These are phyloP conservation scores for Helianthus tuberosus DNA, from an alignment of 129 eudicot genomes.

Conservation along the genomic window DNA sequence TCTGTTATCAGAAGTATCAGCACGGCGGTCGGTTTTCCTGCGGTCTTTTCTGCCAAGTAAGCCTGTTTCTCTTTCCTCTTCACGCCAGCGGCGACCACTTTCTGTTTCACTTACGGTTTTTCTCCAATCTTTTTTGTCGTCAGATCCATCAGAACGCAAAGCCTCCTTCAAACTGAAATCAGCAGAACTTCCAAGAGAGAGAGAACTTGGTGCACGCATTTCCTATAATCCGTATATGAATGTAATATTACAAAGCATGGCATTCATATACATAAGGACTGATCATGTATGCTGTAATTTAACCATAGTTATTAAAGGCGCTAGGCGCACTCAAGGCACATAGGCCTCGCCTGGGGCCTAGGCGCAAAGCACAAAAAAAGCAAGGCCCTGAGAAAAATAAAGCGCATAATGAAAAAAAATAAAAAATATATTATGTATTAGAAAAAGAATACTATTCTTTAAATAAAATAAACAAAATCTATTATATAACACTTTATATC, in stretches of 20 bases:
- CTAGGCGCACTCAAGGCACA: too few species aligned
- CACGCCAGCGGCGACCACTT: constrained; percentile 95
- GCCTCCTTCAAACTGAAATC: constrained; percentile 71
- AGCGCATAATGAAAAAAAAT: too few species aligned
- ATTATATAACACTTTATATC: too few species aligned
- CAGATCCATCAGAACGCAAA: constrained; percentile 70
- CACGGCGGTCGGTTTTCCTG: constrained; percentile 69
- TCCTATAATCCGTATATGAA: constrained; percentile 46
- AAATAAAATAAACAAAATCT: too few species aligned
- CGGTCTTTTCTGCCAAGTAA: constrained; percentile 90
- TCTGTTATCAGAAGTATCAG: constrained; percentile 55
- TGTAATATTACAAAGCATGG: not conserved
- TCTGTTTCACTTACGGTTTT: constrained; percentile 61
- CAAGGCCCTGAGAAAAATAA: too few species aligned
- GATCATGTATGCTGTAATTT: too few species aligned
- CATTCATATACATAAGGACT: not conserved
- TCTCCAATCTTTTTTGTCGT: constrained; percentile 94
- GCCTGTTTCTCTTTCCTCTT: constrained; percentile 99
- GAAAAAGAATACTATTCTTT: too few species aligned
- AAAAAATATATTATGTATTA: too few species aligned
- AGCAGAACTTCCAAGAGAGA: constrained; percentile 83
- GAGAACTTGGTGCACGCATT: constrained; percentile 78
- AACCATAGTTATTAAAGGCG: too few species aligned
- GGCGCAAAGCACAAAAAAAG: too few species aligned
- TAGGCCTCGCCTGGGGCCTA: too few species aligned